Evolutionary conservation across 2,329 filamentous ascomycete genomes (phyloP).

Genomic region (Alternaria tenuissima): DNA sequence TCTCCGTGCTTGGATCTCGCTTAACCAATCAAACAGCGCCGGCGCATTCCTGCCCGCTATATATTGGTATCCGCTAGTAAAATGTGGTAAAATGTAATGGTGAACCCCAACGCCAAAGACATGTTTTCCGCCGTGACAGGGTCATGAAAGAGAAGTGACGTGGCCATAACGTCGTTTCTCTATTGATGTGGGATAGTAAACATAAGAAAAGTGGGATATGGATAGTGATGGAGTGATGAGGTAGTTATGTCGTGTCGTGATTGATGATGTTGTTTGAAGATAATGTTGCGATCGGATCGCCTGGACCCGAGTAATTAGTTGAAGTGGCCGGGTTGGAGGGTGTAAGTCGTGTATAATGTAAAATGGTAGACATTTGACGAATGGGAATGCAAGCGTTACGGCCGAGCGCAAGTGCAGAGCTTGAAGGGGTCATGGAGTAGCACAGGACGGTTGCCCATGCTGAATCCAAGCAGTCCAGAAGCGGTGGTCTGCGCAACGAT

Average conservation of each 20-base stretch:
- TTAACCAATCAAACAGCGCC: constrained; percentile 24
- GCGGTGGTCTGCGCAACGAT: constrained; percentile 28
- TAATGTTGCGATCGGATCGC: constrained; percentile 46
- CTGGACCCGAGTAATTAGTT: constrained; percentile 44
- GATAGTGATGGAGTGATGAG: constrained; percentile 8
- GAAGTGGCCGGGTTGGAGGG: constrained; percentile 17
- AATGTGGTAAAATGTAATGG: constrained; percentile 12
- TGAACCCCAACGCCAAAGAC: constrained; percentile 13
- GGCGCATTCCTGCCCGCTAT: constrained; percentile 4
- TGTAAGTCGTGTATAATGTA: constrained; percentile 14
- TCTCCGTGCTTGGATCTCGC: constrained; percentile 12
- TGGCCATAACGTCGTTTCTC: constrained; percentile 18
- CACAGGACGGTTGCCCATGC: constrained; percentile 34
- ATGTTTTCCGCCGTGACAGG: constrained; percentile 17
- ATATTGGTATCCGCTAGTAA: constrained; percentile 15
- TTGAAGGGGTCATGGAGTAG: constrained; percentile 27
- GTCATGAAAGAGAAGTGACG: constrained; percentile 18
- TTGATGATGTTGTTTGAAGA: constrained; percentile 24
- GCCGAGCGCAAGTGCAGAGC: constrained; percentile 31
- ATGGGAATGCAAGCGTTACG: constrained; percentile 26
- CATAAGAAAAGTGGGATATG: constrained; percentile 38
- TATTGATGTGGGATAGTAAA: constrained; percentile 25
- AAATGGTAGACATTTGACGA: constrained; percentile 11
- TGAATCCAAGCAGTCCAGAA: constrained; percentile 20
- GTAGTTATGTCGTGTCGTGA: constrained; percentile 9